These are phyloP conservation scores for Coniferiporia weirii DNA, from an alignment of 1,284 basidiomycete genomes.

Conservation along the genomic window DNA sequence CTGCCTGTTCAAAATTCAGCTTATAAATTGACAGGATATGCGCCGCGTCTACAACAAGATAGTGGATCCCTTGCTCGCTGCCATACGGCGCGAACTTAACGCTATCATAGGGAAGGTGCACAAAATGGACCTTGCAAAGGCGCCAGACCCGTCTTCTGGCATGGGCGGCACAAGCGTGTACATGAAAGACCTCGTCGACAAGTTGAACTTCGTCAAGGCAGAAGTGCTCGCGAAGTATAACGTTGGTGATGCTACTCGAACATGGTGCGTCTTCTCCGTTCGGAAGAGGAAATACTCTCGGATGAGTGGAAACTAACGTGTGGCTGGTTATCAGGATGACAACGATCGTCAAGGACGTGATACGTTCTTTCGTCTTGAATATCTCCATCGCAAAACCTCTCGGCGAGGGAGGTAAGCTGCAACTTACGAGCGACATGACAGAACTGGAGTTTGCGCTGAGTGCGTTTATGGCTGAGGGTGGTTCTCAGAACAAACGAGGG, in stretches of 20 bases:
- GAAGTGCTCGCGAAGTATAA: slow-evolving; percentile 70
- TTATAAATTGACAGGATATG: slow-evolving; percentile 43
- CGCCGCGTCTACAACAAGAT: slow-evolving; percentile 55
- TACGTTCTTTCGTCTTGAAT: slow-evolving; percentile 84
- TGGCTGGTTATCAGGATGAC: slow-evolving; percentile 45
- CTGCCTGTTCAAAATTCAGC: not conserved
- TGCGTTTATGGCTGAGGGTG: slow-evolving; percentile 63
- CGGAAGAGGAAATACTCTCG: not conserved
- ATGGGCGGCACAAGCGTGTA: slow-evolving; percentile 75
- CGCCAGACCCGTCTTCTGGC: slow-evolving; percentile 52
- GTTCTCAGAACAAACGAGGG: slow-evolving; percentile 50
- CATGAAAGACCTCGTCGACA: slow-evolving; percentile 86
- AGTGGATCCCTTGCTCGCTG: slow-evolving; percentile 63
- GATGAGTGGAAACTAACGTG: not conserved
- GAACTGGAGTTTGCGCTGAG: slow-evolving; percentile 88
- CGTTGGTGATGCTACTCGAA: slow-evolving; percentile 62
- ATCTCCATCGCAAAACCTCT: slow-evolving; percentile 84
- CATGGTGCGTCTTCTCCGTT: slow-evolving; percentile 52
- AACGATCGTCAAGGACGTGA: slow-evolving; percentile 66
- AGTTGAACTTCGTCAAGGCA: slow-evolving; percentile 71
- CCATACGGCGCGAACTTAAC: slow-evolving; percentile 75
- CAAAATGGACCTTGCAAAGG: slow-evolving; percentile 73
- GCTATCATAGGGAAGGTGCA: slow-evolving; percentile 79
- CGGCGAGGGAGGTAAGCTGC: slow-evolving; percentile 85
- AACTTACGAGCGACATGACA: slow-evolving; percentile 92